phyloP scores from a whole-genome alignment of 352 stramenopile species.

The Pythium utonaiense region DNA sequence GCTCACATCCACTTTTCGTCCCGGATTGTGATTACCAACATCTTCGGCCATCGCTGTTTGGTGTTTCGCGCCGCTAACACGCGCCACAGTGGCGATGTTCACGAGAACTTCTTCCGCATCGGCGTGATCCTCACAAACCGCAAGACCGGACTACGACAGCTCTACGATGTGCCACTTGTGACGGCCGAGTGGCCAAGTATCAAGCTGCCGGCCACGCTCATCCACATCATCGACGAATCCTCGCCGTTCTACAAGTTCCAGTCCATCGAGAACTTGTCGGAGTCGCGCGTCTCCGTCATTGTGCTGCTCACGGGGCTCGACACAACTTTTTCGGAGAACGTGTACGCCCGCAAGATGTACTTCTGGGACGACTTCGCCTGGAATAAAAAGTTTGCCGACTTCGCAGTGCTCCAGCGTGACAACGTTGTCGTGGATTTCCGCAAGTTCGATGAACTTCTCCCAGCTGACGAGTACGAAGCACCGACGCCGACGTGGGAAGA shows the following conservation, averaged over 20 bases:
- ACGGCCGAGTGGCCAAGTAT: conserved; percentile 79
- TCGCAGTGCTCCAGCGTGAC: conserved; percentile 66
- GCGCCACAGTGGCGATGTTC: conserved; percentile 70
- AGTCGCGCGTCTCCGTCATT: conserved; percentile 74
- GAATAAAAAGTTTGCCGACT: conserved; percentile 75
- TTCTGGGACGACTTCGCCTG: conserved; percentile 87
- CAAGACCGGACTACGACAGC: conserved; percentile 72
- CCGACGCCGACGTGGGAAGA: conserved; percentile 14
- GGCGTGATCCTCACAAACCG: conserved; percentile 81
- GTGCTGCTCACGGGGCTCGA: conserved; percentile 77
- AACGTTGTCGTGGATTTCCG: conserved; percentile 64
- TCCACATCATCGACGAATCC: conserved; percentile 77
- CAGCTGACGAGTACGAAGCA: conserved; percentile 18
- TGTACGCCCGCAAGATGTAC: conserved; percentile 86
- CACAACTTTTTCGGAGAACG: conserved; percentile 82
- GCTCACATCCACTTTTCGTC: conserved; percentile 83
- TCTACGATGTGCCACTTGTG: conserved; percentile 82
- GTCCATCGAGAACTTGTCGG: conserved; percentile 61
- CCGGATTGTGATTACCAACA: conserved; percentile 58
- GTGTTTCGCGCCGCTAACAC: conserved; percentile 82
- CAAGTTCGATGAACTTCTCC: conserved; percentile 56
- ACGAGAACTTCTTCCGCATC: conserved; percentile 82
- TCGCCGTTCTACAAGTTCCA: conserved; percentile 81
- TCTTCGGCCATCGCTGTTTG: conserved; percentile 74
- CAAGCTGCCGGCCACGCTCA: conserved; percentile 75